These are phyloP conservation scores for Scheffersomyces coipomensis DNA, from an alignment of 805 yeast genomes.

Conservation along the genomic window DNA sequence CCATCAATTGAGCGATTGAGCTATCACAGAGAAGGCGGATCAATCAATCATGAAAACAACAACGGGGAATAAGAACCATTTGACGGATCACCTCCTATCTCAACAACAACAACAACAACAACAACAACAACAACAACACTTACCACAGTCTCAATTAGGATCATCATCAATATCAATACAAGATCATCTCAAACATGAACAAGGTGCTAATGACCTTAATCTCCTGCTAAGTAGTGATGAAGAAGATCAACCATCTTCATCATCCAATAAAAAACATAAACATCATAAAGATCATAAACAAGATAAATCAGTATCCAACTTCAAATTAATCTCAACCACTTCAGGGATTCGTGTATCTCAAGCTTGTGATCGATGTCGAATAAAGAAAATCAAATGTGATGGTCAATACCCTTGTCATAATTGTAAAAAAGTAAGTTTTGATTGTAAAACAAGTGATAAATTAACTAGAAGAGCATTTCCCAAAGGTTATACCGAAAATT, in stretches of 20 bases:
- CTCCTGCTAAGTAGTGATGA: neutral
- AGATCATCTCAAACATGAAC: neutral
- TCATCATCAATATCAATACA: neutral
- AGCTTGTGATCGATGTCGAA: conserved; percentile 80
- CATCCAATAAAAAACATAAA: neutral
- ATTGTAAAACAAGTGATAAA: conserved; percentile 71
- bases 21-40: too few relatives aligned
- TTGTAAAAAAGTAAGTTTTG: conserved; percentile 62
- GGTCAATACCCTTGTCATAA: conserved; percentile 71
- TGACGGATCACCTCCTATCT: too few relatives aligned
- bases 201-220: neutral
- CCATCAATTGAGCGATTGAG: too few relatives aligned
- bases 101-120: too few relatives aligned
- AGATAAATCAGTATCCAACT: conserved; percentile 23
- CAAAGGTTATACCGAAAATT: conserved; percentile 74
- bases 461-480: conserved; percentile 77
- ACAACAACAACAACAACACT: too few relatives aligned
- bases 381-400: conserved; percentile 74
- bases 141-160: neutral
- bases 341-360: conserved; percentile 59
- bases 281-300: neutral
- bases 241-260: neutral
- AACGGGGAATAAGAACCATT: too few relatives aligned
- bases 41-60: too few relatives aligned
- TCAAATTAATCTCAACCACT: conserved; percentile 37